Conservation (phyloP, 768 basidiomycete genomes). For the Boletellus ananas region DNA sequence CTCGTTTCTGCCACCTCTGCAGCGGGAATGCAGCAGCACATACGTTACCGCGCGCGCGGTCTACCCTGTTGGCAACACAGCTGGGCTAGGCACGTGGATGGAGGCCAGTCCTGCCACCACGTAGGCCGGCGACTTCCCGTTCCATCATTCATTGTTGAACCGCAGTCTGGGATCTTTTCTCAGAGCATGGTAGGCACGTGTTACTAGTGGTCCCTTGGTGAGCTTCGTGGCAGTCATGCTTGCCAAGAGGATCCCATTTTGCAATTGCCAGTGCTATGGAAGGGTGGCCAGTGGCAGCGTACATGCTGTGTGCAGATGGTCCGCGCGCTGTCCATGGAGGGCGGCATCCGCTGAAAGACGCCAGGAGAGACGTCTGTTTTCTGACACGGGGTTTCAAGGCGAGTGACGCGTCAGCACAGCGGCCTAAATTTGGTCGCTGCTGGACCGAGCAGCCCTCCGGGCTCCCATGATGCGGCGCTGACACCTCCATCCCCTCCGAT, state of each 20-base stretch:
- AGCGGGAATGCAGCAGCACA: too few species aligned
- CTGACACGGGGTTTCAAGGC: too few species aligned
- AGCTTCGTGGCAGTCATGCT: neutral
- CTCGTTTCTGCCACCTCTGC: neutral
- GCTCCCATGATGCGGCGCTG: too few species aligned
- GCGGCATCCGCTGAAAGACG: too few species aligned
- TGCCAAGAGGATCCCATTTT: constrained; percentile 6
- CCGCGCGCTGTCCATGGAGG: too few species aligned
- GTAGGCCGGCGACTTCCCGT: neutral
- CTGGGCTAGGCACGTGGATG: neutral
- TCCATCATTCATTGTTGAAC: neutral
- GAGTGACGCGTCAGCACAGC: too few species aligned
- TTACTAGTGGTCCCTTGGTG: neutral
- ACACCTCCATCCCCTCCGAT: too few species aligned
- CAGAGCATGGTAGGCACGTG: constrained; percentile 1
- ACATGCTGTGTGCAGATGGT: constrained; percentile 4
- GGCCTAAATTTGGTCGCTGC: too few species aligned
- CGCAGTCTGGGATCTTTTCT: neutral
- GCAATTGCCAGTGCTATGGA: constrained; percentile 16
- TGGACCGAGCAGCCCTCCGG: too few species aligned
- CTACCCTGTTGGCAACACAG: constrained; percentile 2
- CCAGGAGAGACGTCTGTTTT: too few species aligned
- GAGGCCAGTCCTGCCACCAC: neutral
- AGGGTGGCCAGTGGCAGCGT: neutral
- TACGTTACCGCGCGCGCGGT: too few species aligned